Base-by-base conservation (phyloP, 257 asterid genomes). In the Gentiana dahurica region DNA sequence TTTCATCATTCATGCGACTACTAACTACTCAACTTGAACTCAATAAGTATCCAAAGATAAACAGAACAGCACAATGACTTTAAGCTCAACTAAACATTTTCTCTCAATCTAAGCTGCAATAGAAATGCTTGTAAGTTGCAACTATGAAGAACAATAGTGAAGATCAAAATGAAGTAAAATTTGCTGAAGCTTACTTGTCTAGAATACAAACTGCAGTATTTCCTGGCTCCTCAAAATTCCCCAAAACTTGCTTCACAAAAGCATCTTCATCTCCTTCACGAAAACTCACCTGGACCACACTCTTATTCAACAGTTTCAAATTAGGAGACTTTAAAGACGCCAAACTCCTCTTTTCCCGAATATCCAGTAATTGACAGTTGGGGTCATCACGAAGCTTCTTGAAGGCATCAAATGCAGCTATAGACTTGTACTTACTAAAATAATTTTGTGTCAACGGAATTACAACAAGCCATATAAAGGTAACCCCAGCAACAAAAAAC, bases 321-420 rank as follows among this genome's bases (percentile, higher is more conserved):
- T 74, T 91, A 50, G 98, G 97, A 2, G 95, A 78, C 61, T 74
- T 69, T 79, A 91, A 55, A 69, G 36, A 63, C 15, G 69, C 81
- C 64, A 81, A 34, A 73, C 89, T 87, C 85, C 74, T 85, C 53
- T 67, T 65, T 34, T 85, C 94, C 81, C 98, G 77, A 43, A 91
- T 77, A 73, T 87, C 98, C 36, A 91, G 63, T 79, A 91, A 61
- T 77, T 85, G 93, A 56, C 70, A 67, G 68, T 5, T 66, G 34
- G 88, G 93, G 38, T 87, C 98, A 54, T 79, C 77, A 65, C 82
- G 83, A 33, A 91, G 96, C 79, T 83, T 91, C 59, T 74, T 77
- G 62, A 85, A 91, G 6, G 94, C 97, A 65, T 91, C 80, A 70
- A 87, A 64, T 69, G 97, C 94, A 3, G 97, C 80, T 36, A 75